phyloP scores from a whole-genome alignment of 1,139 yeast genomes.

The Lipomyces yarrowii region DNA sequence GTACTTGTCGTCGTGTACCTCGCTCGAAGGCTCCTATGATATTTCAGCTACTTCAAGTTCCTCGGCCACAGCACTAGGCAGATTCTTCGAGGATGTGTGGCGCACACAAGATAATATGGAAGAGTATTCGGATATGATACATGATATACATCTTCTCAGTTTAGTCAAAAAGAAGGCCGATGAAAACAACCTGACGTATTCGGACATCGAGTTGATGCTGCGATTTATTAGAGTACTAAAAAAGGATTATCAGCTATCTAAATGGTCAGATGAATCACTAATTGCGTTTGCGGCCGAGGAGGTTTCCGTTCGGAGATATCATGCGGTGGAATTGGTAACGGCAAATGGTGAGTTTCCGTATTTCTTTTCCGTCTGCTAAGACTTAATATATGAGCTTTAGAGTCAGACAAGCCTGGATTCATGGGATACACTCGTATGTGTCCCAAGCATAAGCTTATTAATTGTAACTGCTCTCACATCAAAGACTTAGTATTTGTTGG shows the following conservation, averaged over 20 bases:
- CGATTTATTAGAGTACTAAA: slow-evolving; percentile 2
- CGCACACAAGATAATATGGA: slow-evolving; percentile 2
- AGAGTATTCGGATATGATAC: slow-evolving; percentile 1
- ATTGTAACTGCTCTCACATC: background rate
- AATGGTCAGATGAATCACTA: slow-evolving; percentile 1
- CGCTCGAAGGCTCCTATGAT: background rate
- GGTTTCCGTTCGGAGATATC: background rate
- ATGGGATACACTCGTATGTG: background rate
- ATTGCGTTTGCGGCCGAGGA: slow-evolving; percentile 4
- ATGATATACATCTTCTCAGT: background rate
- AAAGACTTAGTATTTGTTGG: background rate
- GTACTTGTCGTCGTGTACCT: background rate
- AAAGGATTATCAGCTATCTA: slow-evolving; percentile 6
- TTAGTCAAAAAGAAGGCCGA: background rate
- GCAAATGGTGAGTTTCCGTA: background rate
- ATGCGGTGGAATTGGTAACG: background rate
- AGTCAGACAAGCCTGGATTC: background rate
- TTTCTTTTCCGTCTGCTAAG: background rate
- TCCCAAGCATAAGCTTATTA: background rate
- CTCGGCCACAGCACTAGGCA: background rate
- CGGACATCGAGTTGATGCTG: slow-evolving; percentile 9
- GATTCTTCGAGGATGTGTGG: slow-evolving; percentile 3
- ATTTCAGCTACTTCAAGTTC: background rate
- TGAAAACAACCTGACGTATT: background rate
- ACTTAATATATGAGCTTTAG: background rate